Conservation (phyloP, 768 basidiomycete species). For the Suillus americanus region DNA sequence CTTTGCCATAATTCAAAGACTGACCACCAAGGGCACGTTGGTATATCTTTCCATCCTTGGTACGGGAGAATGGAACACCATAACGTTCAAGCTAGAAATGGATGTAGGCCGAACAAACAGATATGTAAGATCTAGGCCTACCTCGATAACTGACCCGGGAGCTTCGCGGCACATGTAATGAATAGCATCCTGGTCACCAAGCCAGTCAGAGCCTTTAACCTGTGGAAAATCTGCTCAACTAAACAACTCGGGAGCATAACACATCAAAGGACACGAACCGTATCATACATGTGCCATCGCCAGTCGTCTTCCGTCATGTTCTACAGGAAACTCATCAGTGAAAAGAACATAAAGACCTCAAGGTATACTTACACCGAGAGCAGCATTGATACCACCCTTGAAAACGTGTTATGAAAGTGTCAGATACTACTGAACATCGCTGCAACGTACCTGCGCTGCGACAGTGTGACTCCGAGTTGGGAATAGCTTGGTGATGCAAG, state of each 20-base stretch:
- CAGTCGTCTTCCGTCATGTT: conserved; percentile 99
- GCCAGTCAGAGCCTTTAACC: conserved; percentile 99
- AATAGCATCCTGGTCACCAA: conserved; percentile 99
- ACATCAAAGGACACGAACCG: conserved; percentile 48
- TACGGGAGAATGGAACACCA: conserved; percentile 97
- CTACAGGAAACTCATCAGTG: conserved; percentile 35
- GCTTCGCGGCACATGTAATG: conserved; percentile 99
- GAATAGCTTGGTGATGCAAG: conserved; percentile 98
- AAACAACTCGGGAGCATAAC: conserved; percentile 3
- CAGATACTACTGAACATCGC: neutral
- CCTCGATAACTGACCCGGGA: conserved; percentile 90
- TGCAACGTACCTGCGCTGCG: conserved; percentile 78
- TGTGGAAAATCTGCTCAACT: conserved; percentile 30
- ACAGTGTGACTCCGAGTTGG: conserved; percentile 99
- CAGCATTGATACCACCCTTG: conserved; percentile 97
- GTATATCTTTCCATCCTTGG: conserved; percentile 98
- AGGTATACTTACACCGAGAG: conserved; percentile 70
- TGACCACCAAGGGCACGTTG: conserved; percentile 99
- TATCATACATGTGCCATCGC: conserved; percentile 99
- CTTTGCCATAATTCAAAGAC: conserved; percentile 94
- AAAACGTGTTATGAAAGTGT: neutral
- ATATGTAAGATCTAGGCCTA: conserved; percentile 27
- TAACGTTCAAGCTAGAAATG: conserved; percentile 86
- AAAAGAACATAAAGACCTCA: neutral
- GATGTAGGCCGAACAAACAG: neutral